These are phyloP conservation scores for Neofusicoccum sp. DNA, from an alignment of 2,329 filamentous ascomycete species.

Conservation along the genomic window DNA sequence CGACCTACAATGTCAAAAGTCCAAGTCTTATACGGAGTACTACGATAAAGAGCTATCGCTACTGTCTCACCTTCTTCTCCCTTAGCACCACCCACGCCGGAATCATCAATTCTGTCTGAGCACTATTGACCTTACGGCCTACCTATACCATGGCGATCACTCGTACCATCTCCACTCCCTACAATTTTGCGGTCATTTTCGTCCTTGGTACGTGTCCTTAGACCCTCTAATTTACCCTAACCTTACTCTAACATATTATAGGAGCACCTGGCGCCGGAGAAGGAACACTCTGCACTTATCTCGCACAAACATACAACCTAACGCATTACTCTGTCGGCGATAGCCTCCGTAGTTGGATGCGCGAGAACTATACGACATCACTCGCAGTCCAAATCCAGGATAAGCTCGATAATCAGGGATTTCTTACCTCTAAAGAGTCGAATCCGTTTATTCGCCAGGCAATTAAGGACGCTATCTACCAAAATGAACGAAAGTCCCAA, in stretches of 20 bases:
- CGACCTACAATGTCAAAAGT: neutral
- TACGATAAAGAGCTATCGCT: neutral
- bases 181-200: constrained; percentile 14
- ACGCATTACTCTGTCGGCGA: constrained; percentile 32
- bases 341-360: constrained; percentile 22
- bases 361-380: neutral
- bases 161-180: neutral
- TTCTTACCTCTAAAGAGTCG: constrained; percentile 18
- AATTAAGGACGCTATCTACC: constrained; percentile 1
- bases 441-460: constrained; percentile 17
- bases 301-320: constrained; percentile 23
- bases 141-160: neutral
- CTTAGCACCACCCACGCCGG: neutral
- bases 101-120: neutral
- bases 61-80: neutral
- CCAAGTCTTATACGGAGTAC: neutral
- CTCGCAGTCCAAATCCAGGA: neutral
- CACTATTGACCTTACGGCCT: neutral
- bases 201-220: constrained; percentile 18
- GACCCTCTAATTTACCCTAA: neutral
- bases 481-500: neutral
- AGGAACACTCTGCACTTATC: constrained; percentile 30
- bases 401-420: constrained; percentile 7
- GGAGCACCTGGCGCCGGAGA: constrained; percentile 35
- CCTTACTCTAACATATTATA: constrained; percentile 13